phyloP scores from a whole-genome alignment of 352 stramenopile genomes.

The Plasmopara viticola region DNA sequence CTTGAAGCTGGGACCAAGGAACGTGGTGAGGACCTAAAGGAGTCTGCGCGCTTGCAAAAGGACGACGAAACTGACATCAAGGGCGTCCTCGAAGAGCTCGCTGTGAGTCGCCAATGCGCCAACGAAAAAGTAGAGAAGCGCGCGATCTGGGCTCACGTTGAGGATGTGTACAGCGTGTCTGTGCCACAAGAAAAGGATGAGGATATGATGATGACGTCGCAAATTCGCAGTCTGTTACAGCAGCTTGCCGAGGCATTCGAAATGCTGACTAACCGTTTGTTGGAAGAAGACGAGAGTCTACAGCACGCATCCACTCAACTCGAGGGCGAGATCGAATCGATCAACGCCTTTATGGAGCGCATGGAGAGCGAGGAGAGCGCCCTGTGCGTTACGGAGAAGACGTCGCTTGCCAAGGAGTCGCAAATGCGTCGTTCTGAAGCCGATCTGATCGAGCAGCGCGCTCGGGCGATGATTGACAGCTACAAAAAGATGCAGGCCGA shows the following conservation, averaged over 20 bases:
- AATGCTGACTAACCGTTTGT: conserved; percentile 81
- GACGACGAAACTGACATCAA: conserved; percentile 80
- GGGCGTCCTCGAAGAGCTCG: conserved; percentile 56
- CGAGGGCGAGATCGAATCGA: conserved; percentile 80
- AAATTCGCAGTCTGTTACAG: conserved; percentile 81
- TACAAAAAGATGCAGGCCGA: conserved; percentile 87
- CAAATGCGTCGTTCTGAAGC: conserved; percentile 73
- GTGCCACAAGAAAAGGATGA: conserved; percentile 87
- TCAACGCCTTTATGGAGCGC: conserved; percentile 85
- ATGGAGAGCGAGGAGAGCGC: conserved; percentile 86
- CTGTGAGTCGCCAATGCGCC: conserved; percentile 45
- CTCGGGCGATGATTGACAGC: conserved; percentile 71
- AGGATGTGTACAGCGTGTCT: conserved; percentile 76
- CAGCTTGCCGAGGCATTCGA: conserved; percentile 84
- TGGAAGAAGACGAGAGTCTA: conserved; percentile 81
- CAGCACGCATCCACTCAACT: conserved; percentile 79
- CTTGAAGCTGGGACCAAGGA: conserved; percentile 61
- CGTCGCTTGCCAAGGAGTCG: conserved; percentile 74
- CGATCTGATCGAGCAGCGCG: conserved; percentile 82
- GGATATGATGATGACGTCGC: conserved; percentile 89
- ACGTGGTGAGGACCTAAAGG: conserved; percentile 68
- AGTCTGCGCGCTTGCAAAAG: conserved; percentile 75
- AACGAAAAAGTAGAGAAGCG: conserved; percentile 84
- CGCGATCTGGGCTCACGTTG: conserved; percentile 76
- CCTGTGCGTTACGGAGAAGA: conserved; percentile 78